phyloP scores from a whole-genome alignment of 2,329 filamentous ascomycete genomes.

The Penicillium sp. region DNA sequence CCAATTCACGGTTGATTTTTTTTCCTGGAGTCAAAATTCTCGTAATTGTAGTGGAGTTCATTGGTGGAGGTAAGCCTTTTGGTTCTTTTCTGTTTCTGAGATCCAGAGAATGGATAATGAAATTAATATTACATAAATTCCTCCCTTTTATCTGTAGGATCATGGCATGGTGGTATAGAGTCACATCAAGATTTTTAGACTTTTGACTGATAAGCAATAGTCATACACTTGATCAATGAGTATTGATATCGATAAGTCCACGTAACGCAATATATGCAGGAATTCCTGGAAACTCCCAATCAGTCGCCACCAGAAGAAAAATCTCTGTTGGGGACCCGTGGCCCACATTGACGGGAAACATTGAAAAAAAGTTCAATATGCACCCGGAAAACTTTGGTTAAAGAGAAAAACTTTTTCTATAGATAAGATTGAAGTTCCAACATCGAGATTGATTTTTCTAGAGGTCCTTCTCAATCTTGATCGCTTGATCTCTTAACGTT shows the following conservation, averaged over 20 bases:
- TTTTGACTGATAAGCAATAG: neutral
- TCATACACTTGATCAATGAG: neutral
- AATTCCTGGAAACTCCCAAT: neutral
- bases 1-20: neutral
- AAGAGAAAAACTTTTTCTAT: neutral
- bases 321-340: slow-evolving; percentile 1
- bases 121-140: too few species aligned
- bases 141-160: too few species aligned
- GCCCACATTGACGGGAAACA: neutral
- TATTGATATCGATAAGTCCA: neutral
- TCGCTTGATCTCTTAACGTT: neutral
- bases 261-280: neutral
- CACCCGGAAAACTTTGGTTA: neutral
- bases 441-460: neutral
- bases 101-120: too few species aligned
- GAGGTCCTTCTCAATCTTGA: neutral
- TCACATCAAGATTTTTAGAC: neutral
- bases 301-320: neutral
- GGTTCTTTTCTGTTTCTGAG: neutral
- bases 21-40: neutral
- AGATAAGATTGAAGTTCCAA: neutral
- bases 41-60: neutral
- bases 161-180: neutral
- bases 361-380: neutral
- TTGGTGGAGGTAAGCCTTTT: neutral